These are phyloP conservation scores for Astraeus odoratus DNA, from an alignment of 768 basidiomycete species.

Conservation along the genomic window DNA sequence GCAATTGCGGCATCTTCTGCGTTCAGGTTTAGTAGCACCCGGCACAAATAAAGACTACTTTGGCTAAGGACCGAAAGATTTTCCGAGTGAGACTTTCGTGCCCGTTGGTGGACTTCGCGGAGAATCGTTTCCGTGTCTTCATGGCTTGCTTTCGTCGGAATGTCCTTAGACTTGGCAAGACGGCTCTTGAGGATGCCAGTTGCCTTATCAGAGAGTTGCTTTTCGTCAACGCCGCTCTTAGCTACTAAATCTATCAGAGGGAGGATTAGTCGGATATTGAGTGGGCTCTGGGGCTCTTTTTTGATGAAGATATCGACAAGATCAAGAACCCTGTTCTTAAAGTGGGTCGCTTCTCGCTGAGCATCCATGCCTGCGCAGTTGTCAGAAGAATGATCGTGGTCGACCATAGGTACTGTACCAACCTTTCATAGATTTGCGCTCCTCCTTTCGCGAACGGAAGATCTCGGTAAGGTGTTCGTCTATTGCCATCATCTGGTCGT, in stretches of 20 bases:
- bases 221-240: slow-evolving; percentile 65
- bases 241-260: slow-evolving; percentile 75
- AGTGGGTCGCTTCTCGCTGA: slow-evolving; percentile 87
- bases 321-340: slow-evolving; percentile 94
- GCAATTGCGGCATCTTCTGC: slow-evolving; percentile 37
- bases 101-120: slow-evolving; percentile 62
- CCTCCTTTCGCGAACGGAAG: slow-evolving; percentile 63
- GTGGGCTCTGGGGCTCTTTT: slow-evolving; percentile 68
- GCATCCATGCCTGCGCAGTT: slow-evolving; percentile 46
- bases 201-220: slow-evolving; percentile 85
- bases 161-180: slow-evolving; percentile 67
- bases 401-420: slow-evolving; percentile 12
- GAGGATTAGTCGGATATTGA: slow-evolving; percentile 57
- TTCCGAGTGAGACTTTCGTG: slow-evolving; percentile 55
- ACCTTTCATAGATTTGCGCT: slow-evolving; percentile 64
- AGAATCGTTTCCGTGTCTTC: slow-evolving; percentile 41
- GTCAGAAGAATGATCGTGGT: not conserved
- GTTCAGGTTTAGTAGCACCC: slow-evolving; percentile 36
- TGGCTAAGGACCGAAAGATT: slow-evolving; percentile 58
- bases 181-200: slow-evolving; percentile 69
- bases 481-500: slow-evolving; percentile 97
- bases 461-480: slow-evolving; percentile 88
- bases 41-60: slow-evolving; percentile 64
- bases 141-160: slow-evolving; percentile 31
- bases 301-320: slow-evolving; percentile 83